Percentiles rank a stretch among this genome's conserved stretches.
Evolutionary conservation across 305 asterid genomes (phyloP).

Genomic region (Fraxinus xanthoxyloides): DNA sequence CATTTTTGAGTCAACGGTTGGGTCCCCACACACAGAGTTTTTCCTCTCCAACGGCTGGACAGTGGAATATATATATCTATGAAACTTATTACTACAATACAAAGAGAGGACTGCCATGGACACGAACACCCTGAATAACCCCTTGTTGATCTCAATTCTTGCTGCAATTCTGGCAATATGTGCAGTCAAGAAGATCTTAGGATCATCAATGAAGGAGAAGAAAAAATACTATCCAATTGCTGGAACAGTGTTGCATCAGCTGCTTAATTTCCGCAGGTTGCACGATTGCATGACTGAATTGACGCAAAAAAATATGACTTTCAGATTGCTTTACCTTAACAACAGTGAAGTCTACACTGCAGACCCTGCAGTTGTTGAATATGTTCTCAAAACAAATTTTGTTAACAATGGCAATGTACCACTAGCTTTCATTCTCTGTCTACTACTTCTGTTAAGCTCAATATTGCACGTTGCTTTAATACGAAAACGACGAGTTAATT

Average conservation of each 20-base stretch:
- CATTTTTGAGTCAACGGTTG: not conserved
- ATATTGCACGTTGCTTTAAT: not conserved
- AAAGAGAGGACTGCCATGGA: not conserved
- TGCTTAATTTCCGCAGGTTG: constrained; percentile 13
- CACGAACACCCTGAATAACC: not conserved
- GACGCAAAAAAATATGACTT: constrained; percentile 11
- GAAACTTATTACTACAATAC: not conserved
- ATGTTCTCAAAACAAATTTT: constrained; percentile 37
- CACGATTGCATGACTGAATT: constrained; percentile 13
- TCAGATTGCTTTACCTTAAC: constrained; percentile 14
- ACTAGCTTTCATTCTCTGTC: not conserved
- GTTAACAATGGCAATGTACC: constrained; percentile 40
- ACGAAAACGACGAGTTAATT: not conserved
- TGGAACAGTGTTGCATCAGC: constrained; percentile 10
- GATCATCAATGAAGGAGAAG: constrained; percentile 7
- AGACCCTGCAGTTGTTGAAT: constrained; percentile 35
- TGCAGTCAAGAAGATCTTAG: constrained; percentile 4
- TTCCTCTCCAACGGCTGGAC: not conserved
- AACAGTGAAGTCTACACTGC: constrained; percentile 35
- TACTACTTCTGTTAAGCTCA: not conserved
- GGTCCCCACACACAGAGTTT: not conserved
- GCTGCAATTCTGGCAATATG: constrained; percentile 8
- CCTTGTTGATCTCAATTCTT: not conserved
- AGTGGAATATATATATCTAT: not conserved
- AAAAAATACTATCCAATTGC: constrained; percentile 15